Evolutionary conservation across 2,329 filamentous ascomycete species (phyloP), one percentile per base, ranked within the genome.

Genomic region (Ceratocystis destructans): DNA sequence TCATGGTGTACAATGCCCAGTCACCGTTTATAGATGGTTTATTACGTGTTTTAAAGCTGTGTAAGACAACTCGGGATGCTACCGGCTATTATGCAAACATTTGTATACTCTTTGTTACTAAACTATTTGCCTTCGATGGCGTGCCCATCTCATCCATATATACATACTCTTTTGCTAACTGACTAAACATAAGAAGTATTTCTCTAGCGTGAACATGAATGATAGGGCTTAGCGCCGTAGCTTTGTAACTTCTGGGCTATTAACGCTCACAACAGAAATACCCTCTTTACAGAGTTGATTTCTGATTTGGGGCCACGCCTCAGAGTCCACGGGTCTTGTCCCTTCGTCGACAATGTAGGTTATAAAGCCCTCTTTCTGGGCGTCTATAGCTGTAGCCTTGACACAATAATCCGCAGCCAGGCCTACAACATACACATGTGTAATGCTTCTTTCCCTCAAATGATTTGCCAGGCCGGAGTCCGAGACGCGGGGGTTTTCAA

Each of bases 371-470:
- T 88, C 86, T 69, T 81, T 82, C 1, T 76, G 80, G 0, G 92
- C 87, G 79, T 96, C 89, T 63, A 90, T 76, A 0, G 92, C 93
- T 17, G 91, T 96, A 69, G 77, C 82, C 73, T 85, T 87, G 66
- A 97, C 92, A 74, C 94, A 99, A 74, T 89, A 96, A 75, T 97
- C 94, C 20, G 85, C 86, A 2, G 94, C 93, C 65, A 99, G 73
- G 0, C 94, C 94, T 1, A 90, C 90, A 25, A 94, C 83, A 74
- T 87, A 96, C 5, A 96, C 89, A 74, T 72, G 83, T 5, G 88
- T 90, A 33, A 96, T 78, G 0, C 76, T 78, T 17, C 77, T 77
- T 2, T 78, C 78, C 64, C 75, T 79, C 70, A 99, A 74, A 61
- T 79, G 72, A 0, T 72, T 76, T 1, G 80, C 81, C 31, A 97